phyloP scores from a whole-genome alignment of 495 filamentous ascomycete genomes.

The Paragyromitra xinjiangensis region DNA sequence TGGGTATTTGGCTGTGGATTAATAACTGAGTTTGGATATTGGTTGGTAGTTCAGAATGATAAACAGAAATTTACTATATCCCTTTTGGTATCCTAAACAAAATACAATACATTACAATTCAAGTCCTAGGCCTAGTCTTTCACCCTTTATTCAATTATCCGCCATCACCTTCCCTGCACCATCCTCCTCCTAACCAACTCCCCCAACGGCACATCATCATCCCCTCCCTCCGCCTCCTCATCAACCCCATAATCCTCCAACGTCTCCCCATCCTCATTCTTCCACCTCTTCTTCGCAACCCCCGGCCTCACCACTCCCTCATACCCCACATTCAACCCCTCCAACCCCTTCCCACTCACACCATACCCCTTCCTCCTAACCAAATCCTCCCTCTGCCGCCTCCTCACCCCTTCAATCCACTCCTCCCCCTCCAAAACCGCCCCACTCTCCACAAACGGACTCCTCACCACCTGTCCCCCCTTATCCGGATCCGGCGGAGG shows the following conservation, averaged over 20 bases:
- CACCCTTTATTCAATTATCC: background rate
- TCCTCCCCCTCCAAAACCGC: constrained; percentile 61
- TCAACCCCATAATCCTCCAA: constrained; percentile 92
- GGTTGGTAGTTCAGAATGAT: background rate
- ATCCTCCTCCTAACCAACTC: constrained; percentile 67
- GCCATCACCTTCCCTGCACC: background rate
- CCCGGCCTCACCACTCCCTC: constrained; percentile 45
- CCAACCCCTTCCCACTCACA: constrained; percentile 54
- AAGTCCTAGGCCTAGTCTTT: background rate
- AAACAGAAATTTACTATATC: background rate
- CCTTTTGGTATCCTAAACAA: background rate
- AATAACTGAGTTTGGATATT: too few relatives aligned
- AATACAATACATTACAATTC: too few relatives aligned
- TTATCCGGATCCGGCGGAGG: constrained; percentile 92
- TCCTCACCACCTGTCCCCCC: constrained; percentile 55
- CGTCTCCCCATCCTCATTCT: constrained; percentile 83
- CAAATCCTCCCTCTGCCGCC: constrained; percentile 66
- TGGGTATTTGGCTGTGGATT: too few relatives aligned
- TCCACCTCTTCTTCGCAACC: constrained; percentile 68
- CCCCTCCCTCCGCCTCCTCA: constrained; percentile 71
- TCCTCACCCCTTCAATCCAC: constrained; percentile 58
- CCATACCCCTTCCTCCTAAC: constrained; percentile 56
- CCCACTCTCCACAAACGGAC: background rate
- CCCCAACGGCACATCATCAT: constrained; percentile 82
- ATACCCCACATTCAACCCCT: constrained; percentile 61